These are phyloP conservation scores for Penicillium herquei DNA, from an alignment of 495 filamentous ascomycete species.

Conservation along the genomic window DNA sequence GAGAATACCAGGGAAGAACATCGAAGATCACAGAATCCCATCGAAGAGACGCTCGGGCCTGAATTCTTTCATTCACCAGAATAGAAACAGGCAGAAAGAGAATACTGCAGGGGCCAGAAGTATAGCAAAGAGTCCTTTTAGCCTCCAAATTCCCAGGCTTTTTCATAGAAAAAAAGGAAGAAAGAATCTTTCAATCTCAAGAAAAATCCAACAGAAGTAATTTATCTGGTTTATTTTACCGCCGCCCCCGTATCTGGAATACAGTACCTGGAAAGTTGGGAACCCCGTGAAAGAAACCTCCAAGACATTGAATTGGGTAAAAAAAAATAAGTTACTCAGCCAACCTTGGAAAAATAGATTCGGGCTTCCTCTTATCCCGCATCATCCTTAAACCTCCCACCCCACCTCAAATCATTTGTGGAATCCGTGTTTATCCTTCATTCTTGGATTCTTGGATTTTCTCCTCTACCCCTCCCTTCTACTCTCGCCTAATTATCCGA, in stretches of 20 bases:
- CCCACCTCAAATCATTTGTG: conserved; percentile 14
- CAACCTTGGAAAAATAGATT: conserved; percentile 4
- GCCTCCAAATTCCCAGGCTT: neutral
- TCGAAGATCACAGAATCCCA: conserved; percentile 38
- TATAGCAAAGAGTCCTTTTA: conserved; percentile 9
- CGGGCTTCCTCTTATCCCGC: conserved; percentile 22
- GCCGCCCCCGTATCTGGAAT: neutral
- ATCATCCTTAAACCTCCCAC: conserved; percentile 13
- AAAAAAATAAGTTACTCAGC: conserved; percentile 31
- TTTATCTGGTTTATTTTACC: neutral
- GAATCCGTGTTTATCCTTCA: conserved; percentile 5
- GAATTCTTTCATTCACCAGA: conserved; percentile 11
- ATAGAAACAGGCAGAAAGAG: conserved; percentile 25
- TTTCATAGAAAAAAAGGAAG: neutral
- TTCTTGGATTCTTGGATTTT: conserved; percentile 8
- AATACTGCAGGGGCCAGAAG: conserved; percentile 3
- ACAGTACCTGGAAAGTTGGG: conserved; percentile 13
- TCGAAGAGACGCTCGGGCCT: conserved; percentile 36
- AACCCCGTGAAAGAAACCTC: no score
- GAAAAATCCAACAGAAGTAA: no score
- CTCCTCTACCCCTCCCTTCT: conserved; percentile 13
- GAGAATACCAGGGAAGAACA: conserved; percentile 23
- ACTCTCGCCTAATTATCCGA: conserved; percentile 11
- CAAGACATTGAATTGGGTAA: conserved; percentile 10
- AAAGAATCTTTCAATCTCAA: neutral